Conservation (phyloP, 2,329 filamentous ascomycete genomes). For the Xylaria sp. region DNA sequence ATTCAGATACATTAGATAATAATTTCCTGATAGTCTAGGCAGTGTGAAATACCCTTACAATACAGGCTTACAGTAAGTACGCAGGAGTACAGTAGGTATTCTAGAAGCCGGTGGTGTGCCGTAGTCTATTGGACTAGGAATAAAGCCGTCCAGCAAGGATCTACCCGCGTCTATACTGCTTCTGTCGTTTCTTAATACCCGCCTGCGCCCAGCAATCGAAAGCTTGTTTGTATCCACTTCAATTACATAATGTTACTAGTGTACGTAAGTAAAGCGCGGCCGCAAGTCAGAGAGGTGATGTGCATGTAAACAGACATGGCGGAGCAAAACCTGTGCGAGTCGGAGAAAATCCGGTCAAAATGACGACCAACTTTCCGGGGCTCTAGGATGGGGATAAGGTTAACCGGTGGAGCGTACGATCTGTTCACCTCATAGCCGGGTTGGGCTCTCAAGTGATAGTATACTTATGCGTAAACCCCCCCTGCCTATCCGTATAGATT, state of each 20-base stretch:
- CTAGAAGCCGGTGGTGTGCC: background rate
- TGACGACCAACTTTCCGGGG: background rate
- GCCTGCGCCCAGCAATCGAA: background rate
- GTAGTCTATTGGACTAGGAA: background rate
- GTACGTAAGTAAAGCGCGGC: background rate
- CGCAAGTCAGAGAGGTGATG: conserved; percentile 26
- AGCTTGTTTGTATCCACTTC: conserved; percentile 1
- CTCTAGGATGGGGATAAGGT: no score
- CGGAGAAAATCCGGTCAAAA: background rate
- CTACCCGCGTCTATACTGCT: conserved; percentile 19
- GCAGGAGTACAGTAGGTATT: no score
- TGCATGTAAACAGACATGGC: conserved; percentile 13
- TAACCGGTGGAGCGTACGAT: background rate
- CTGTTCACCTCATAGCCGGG: background rate
- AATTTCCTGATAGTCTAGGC: background rate
- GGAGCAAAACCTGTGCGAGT: background rate
- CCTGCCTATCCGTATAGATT: background rate
- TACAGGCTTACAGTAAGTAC: no score
- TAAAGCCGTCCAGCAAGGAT: conserved; percentile 18
- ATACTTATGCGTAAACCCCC: no score
- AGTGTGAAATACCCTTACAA: no score
- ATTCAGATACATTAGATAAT: no score
- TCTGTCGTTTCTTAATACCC: conserved; percentile 10
- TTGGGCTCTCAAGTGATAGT: background rate
- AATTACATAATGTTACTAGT: background rate